Evolutionary conservation across 164 flowering plant genomes (phyloP).

Genomic region (Platanus orientalis): DNA sequence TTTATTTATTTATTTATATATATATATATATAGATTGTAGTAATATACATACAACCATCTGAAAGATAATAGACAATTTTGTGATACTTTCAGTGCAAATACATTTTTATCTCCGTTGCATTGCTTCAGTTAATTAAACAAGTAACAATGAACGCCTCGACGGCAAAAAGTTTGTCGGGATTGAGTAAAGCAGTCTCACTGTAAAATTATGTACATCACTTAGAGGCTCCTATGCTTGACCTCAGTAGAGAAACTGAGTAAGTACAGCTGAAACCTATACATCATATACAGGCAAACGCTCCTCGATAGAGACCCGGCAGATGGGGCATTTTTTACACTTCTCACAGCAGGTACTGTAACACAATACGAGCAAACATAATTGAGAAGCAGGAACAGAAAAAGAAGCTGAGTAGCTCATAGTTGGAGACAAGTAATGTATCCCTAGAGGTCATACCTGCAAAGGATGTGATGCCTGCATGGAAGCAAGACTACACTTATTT

Average conservation of each 20-base stretch:
- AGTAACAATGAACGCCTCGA: too few relatives aligned
- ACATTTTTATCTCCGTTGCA: too few relatives aligned
- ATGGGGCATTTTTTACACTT: conserved; percentile 88
- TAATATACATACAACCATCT: too few relatives aligned
- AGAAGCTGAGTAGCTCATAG: background rate
- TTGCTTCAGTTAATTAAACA: too few relatives aligned
- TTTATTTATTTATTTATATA: too few relatives aligned
- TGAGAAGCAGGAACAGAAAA: background rate
- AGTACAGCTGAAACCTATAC: conserved; percentile 36
- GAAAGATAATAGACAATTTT: too few relatives aligned
- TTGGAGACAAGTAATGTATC: background rate
- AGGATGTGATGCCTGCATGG: conserved; percentile 91
- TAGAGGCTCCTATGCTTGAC: background rate
- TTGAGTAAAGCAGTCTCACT: background rate
- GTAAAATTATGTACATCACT: too few relatives aligned
- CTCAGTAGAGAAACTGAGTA: background rate
- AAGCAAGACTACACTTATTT: conserved; percentile 68
- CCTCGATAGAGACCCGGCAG: conserved; percentile 69
- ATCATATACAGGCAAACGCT: conserved; percentile 82
- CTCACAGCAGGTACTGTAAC: conserved; percentile 66
- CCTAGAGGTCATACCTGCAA: conserved; percentile 59
- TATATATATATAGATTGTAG: too few relatives aligned
- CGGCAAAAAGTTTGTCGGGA: too few relatives aligned
- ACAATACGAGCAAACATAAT: background rate
- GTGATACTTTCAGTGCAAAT: too few relatives aligned